Percentiles rank a stretch among this genome's conserved stretches.
Conservation (phyloP, 768 basidiomycete genomes). For the Exidia glandulosa region DNA sequence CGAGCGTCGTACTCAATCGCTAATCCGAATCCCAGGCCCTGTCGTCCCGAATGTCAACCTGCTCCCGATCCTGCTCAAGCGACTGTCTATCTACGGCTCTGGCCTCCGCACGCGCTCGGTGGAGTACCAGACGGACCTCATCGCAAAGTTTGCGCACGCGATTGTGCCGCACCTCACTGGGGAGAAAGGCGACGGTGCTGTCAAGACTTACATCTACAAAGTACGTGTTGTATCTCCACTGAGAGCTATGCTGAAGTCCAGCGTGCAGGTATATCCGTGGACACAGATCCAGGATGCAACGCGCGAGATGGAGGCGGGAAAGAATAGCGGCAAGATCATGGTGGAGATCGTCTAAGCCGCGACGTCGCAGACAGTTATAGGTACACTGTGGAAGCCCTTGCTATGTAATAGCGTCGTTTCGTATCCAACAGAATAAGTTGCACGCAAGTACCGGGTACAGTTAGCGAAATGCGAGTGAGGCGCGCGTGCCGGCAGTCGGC, state of each 20-base stretch:
- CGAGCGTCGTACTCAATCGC: neutral
- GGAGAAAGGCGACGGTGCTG: slow-evolving; percentile 40
- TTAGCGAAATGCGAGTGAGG: too few relatives aligned
- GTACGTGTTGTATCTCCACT: slow-evolving; percentile 33
- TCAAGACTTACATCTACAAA: slow-evolving; percentile 72
- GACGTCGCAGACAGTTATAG: too few relatives aligned
- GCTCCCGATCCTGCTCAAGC: slow-evolving; percentile 46
- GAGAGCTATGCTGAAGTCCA: neutral
- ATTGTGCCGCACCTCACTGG: slow-evolving; percentile 50
- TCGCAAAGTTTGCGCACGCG: slow-evolving; percentile 42
- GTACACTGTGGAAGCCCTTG: too few relatives aligned
- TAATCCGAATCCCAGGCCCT: too few relatives aligned
- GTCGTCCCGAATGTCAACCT: neutral
- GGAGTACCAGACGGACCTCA: slow-evolving; percentile 66
- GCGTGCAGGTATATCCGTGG: slow-evolving; percentile 64
- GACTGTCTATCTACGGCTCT: slow-evolving; percentile 79
- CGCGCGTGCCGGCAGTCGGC: too few relatives aligned
- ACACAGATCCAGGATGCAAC: slow-evolving; percentile 70
- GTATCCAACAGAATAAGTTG: too few relatives aligned
- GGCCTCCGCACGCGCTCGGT: slow-evolving; percentile 64
- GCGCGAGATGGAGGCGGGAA: slow-evolving; percentile 58
- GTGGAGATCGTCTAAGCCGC: neutral
- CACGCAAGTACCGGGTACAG: too few relatives aligned
- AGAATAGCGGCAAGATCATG: slow-evolving; percentile 30
- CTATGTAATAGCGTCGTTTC: too few relatives aligned